Evolutionary conservation across 169 alveolate species (phyloP).

Genomic region (Plasmodium malariae): DNA sequence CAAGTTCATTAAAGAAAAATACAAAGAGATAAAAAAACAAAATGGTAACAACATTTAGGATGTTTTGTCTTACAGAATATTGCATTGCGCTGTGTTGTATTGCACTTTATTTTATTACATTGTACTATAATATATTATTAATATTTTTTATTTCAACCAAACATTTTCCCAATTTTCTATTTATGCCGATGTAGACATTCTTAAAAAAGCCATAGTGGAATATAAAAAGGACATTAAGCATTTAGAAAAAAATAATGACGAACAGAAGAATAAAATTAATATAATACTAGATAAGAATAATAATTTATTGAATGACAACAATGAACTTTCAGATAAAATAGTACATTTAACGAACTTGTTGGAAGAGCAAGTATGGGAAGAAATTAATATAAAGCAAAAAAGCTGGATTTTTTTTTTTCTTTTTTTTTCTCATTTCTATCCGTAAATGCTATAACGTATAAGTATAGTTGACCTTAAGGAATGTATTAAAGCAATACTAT

Average conservation of each 20-base stretch:
- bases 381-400: not conserved
- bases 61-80: too few relatives aligned
- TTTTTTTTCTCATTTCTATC: too few relatives aligned
- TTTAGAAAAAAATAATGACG: conserved; percentile 59
- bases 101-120: too few relatives aligned
- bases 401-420: not conserved
- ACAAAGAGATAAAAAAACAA: conserved; percentile 73
- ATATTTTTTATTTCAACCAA: not conserved
- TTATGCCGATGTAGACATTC: conserved; percentile 36
- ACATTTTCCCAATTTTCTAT: not conserved
- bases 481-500: not conserved
- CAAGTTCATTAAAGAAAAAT: conserved; percentile 69
- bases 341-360: conserved; percentile 20
- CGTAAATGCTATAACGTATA: too few relatives aligned
- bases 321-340: conserved; percentile 26
- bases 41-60: conserved; percentile 77
- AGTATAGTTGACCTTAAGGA: too few relatives aligned
- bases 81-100: too few relatives aligned
- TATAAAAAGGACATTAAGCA: conserved; percentile 71
- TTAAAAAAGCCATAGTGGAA: conserved; percentile 71
- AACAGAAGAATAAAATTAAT: conserved; percentile 26
- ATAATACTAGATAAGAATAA: conserved; percentile 21
- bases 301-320: conserved; percentile 14
- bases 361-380: conserved; percentile 60
- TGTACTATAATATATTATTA: not conserved